Base-by-base conservation (phyloP, 495 filamentous ascomycete genomes). In the Podospora pseudopauciseta region DNA sequence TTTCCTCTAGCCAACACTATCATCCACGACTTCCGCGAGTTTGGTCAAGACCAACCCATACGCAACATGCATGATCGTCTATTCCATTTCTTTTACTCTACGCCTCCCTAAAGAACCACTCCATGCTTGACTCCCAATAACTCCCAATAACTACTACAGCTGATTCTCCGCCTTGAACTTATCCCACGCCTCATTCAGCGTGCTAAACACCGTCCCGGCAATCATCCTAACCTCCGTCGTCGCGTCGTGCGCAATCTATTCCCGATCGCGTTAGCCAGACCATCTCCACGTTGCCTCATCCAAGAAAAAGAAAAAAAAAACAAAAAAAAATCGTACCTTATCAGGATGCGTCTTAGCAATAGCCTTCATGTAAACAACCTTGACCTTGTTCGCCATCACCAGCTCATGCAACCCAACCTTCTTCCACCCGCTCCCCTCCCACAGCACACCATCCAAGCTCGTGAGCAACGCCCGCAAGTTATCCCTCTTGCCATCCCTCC, bases 261-360 rank as follows among this genome's bases (percentile, higher is more conserved):
- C 23, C 19, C 13, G 15, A 28, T 2, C 49, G 7, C 11, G 67
- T 73, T 62, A 67, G 62, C 59, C 64, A 63, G 1, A 23, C 5
- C 27, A 54, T 59, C 34, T 3, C 53, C 59, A 32, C 28, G 15
- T 23, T 23, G 20, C 27, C 15, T n/a, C 30, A 44, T 6, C 20
- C 2, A 55, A 59, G 26, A 20, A 18, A 49, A 49, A 63, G n/a
- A 49, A 58, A 20, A 61, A 13, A n/a, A 60, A 70, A 63, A 32
- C 39, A 39, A 65, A 53, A 11, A 7, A 27, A 32, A 65, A 69
- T 81, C 87, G 77, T 82, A 97, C 95, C 89, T 99, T 99, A 77
- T 99, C 95, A 68, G 95, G 95, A 84, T 99, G 95, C 70, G 95
- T 93, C 85, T 97, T 98, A 5, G 88, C 91, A 88, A 99, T 97